These are phyloP conservation scores for Aspergillus diversus DNA, from an alignment of 495 filamentous ascomycete genomes.

Conservation along the genomic window DNA sequence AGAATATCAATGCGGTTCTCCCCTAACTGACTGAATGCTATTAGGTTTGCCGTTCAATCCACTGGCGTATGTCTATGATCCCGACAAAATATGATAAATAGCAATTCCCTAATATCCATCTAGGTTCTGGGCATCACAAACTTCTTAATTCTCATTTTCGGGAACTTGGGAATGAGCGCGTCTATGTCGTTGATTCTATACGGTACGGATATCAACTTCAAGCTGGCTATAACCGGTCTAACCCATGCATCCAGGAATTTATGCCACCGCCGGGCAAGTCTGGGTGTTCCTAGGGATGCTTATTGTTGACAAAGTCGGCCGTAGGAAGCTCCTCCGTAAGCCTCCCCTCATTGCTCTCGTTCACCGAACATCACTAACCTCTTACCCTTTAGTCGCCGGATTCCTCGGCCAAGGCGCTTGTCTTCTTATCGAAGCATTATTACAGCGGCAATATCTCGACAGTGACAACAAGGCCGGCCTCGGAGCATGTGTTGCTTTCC, in stretches of 20 bases:
- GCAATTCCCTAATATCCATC: neutral
- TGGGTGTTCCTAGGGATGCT: constrained; percentile 2
- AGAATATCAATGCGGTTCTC: neutral
- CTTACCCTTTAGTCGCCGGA: neutral
- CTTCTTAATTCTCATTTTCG: neutral
- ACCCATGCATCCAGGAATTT: neutral
- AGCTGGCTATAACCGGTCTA: neutral
- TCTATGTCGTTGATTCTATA: neutral
- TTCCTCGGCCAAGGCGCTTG: neutral
- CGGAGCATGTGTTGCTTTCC: constrained; percentile 1
- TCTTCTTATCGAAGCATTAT: neutral
- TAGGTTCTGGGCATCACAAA: neutral
- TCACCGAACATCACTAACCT: neutral
- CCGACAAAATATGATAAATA: too few species aligned
- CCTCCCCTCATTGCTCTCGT: neutral
- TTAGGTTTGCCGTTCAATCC: neutral
- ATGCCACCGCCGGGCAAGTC: neutral
- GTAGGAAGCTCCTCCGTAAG: constrained; percentile 1
- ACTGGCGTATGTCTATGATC: neutral
- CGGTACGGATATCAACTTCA: neutral
- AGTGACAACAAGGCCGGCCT: neutral
- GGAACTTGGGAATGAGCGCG: neutral
- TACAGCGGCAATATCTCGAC: neutral
- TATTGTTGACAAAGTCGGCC: neutral
- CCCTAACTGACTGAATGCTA: neutral